Conservation (phyloP, 164 flowering plant species). For the Aristolochia californica region DNA sequence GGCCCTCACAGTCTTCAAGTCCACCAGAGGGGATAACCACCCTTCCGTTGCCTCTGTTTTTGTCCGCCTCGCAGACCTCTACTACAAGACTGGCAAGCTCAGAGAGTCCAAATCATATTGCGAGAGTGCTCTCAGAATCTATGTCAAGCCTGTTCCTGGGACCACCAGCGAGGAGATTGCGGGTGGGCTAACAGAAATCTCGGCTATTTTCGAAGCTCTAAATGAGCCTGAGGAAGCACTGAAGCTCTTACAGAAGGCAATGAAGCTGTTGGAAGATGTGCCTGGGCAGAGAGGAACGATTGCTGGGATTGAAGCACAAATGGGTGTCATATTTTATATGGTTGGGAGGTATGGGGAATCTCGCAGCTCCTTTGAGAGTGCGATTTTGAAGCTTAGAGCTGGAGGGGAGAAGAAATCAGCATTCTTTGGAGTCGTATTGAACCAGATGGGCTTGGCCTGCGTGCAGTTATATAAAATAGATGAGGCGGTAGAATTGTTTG, state of each 20-base stretch:
- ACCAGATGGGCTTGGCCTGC: slow-evolving; percentile 95
- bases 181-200: slow-evolving; percentile 76
- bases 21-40: slow-evolving; percentile 84
- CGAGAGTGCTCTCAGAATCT: slow-evolving; percentile 85
- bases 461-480: slow-evolving; percentile 88
- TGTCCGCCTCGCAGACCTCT: slow-evolving; percentile 85
- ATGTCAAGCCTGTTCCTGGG: slow-evolving; percentile 88
- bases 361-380: slow-evolving; percentile 63
- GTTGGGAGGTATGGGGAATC: slow-evolving; percentile 77
- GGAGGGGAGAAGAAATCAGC: slow-evolving; percentile 93
- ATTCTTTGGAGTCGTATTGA: slow-evolving; percentile 86
- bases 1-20: slow-evolving; percentile 93
- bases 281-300: slow-evolving; percentile 84
- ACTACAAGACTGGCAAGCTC: slow-evolving; percentile 83
- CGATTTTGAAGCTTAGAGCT: slow-evolving; percentile 76
- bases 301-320: slow-evolving; percentile 94
- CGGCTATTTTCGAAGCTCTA: slow-evolving; percentile 82
- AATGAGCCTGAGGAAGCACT: slow-evolving; percentile 91
- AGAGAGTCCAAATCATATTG: slow-evolving; percentile 92
- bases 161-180: slow-evolving; percentile 89
- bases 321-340: slow-evolving; percentile 89
- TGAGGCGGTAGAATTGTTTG: slow-evolving; percentile 87
- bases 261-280: slow-evolving; percentile 78
- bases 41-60: slow-evolving; percentile 87
- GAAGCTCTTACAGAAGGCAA: slow-evolving; percentile 80